Evolutionary conservation across 495 filamentous ascomycete genomes (phyloP).

Genomic region (Lasiosphaeria ovina): DNA sequence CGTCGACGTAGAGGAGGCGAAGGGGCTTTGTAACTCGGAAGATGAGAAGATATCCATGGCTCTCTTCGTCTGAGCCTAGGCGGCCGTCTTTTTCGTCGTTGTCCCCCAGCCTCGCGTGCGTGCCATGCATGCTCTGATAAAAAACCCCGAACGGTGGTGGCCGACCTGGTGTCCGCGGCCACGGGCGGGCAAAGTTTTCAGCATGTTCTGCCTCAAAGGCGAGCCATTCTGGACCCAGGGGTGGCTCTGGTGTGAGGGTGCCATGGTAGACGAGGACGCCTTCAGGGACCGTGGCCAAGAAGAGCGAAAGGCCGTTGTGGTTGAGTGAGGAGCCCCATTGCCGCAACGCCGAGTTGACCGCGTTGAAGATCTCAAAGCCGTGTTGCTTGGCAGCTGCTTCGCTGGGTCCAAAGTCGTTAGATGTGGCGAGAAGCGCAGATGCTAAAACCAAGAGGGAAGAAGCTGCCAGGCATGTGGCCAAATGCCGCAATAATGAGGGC

Average conservation of each 20-base stretch:
- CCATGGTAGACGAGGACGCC: conserved; percentile 66
- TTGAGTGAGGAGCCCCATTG: conserved; percentile 68
- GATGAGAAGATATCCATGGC: conserved; percentile 53
- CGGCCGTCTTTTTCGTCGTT: not conserved
- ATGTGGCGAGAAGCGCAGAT: not conserved
- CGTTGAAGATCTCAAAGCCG: too few relatives aligned
- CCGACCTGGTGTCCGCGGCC: not conserved
- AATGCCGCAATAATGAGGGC: not conserved
- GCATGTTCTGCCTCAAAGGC: conserved; percentile 71
- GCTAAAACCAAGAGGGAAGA: not conserved
- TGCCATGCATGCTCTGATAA: not conserved
- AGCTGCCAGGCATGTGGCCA: not conserved
- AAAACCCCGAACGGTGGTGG: not conserved
- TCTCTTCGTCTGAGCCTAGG: conserved; percentile 1
- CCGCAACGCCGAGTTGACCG: conserved; percentile 60
- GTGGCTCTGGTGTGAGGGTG: conserved; percentile 32
- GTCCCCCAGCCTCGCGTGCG: not conserved
- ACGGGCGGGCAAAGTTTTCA: conserved; percentile 49
- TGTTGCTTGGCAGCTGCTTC: conserved; percentile 35
- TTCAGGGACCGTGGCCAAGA: conserved; percentile 55
- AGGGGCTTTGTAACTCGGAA: conserved; percentile 50
- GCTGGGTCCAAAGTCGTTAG: conserved; percentile 1
- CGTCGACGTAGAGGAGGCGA: conserved; percentile 60
- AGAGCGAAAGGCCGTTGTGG: conserved; percentile 69
- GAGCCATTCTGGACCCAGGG: conserved; percentile 61